These are phyloP conservation scores for Fusarium ramigenum DNA, from an alignment of 2,329 filamentous ascomycete genomes.

Conservation along the genomic window DNA sequence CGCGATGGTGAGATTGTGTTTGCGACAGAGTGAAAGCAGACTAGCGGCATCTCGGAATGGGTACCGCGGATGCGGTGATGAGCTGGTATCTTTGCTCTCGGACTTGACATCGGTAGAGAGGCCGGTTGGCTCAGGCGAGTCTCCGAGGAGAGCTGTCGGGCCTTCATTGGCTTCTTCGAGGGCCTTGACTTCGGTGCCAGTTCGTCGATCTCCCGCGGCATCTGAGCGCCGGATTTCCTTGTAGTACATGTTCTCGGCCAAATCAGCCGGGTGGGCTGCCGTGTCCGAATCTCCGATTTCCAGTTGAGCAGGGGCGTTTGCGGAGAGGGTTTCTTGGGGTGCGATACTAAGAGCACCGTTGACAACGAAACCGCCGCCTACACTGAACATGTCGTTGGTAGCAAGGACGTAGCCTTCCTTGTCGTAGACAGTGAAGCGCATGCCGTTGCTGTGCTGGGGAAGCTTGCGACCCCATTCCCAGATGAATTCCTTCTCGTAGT, in stretches of 20 bases:
- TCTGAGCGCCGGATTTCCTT: constrained; percentile 59
- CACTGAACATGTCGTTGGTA: constrained; percentile 61
- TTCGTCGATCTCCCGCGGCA: constrained; percentile 56
- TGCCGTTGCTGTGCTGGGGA: constrained; percentile 62
- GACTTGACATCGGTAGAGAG: constrained; percentile 27
- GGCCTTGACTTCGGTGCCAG: constrained; percentile 54
- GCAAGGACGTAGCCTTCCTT: constrained; percentile 57
- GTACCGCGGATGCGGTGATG: constrained; percentile 53
- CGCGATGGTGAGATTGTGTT: constrained; percentile 62
- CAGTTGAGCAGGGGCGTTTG: constrained; percentile 17
- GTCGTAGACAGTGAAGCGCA: constrained; percentile 62
- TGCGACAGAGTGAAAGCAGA: constrained; percentile 56
- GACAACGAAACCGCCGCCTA: constrained; percentile 62
- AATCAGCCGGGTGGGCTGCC: constrained; percentile 54
- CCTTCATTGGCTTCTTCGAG: constrained; percentile 38
- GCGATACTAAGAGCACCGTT: constrained; percentile 59
- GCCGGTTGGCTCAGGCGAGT: background rate
- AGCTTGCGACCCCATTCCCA: constrained; percentile 63
- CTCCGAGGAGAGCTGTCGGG: constrained; percentile 12
- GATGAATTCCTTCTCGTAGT: constrained; percentile 59
- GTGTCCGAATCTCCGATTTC: constrained; percentile 16
- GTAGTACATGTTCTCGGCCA: constrained; percentile 62
- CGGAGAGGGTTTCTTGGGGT: constrained; percentile 35
- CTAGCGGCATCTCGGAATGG: constrained; percentile 59
- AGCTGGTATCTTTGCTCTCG: constrained; percentile 19